These are phyloP conservation scores for Anacardium occidentale DNA, from an alignment of 345 rosid species.

Conservation along the genomic window DNA sequence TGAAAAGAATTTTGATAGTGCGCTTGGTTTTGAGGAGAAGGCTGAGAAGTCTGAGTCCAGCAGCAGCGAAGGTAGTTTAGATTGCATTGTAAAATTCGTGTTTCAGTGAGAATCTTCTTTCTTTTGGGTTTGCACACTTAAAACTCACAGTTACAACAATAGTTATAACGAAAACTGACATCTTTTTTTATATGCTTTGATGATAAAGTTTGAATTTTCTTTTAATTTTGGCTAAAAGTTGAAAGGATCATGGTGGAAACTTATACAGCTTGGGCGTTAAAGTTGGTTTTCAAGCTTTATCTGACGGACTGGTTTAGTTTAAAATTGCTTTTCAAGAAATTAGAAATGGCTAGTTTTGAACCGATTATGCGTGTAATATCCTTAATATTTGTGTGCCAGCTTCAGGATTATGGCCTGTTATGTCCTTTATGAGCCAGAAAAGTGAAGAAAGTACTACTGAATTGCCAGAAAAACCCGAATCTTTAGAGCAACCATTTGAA, in stretches of 20 bases:
- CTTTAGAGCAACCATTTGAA: constrained; percentile 31
- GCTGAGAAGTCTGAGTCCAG: constrained; percentile 64
- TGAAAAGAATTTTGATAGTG: constrained; percentile 94
- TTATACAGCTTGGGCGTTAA: not conserved
- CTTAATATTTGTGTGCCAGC: constrained; percentile 29
- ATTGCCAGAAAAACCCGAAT: constrained; percentile 37
- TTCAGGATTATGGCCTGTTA: constrained; percentile 76
- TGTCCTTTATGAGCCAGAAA: constrained; percentile 75
- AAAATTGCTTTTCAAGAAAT: not conserved
- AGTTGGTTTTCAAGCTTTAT: not conserved
- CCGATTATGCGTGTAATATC: not conserved
- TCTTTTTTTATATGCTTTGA: no score
- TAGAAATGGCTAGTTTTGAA: constrained; percentile 8
- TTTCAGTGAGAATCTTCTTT: constrained; percentile 2
- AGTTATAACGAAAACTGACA: no score
- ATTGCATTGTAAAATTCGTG: not conserved
- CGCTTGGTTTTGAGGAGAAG: constrained; percentile 93
- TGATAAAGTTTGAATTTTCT: no score
- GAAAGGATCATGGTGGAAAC: not conserved
- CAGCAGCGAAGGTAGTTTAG: constrained; percentile 55
- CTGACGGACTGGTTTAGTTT: not conserved
- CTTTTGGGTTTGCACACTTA: not conserved
- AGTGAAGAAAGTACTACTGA: constrained; percentile 47
- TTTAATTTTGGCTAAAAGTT: not conserved
- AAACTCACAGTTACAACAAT: not conserved